Evolutionary conservation across 2,329 filamentous ascomycete genomes (phyloP).

Genomic region (Metarhizium humberi): DNA sequence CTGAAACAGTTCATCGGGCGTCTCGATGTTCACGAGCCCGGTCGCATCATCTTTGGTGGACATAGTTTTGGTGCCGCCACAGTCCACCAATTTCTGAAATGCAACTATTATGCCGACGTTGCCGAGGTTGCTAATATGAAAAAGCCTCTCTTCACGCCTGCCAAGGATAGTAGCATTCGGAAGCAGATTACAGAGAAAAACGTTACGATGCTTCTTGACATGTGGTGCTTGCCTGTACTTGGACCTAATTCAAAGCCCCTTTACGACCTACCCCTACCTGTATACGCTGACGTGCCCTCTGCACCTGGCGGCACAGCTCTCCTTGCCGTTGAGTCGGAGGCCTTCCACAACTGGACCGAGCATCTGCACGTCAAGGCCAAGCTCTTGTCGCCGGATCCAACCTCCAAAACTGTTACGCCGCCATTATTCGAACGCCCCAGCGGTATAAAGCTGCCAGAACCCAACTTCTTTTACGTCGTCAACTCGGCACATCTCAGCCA

Average conservation of each 20-base stretch:
- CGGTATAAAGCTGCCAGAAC: slow-evolving; percentile 35
- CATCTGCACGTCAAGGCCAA: slow-evolving; percentile 63
- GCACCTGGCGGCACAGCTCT: slow-evolving; percentile 48
- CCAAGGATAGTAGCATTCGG: slow-evolving; percentile 43
- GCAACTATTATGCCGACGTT: slow-evolving; percentile 55
- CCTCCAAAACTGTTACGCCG: slow-evolving; percentile 29
- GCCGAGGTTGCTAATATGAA: slow-evolving; percentile 37
- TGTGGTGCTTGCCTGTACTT: slow-evolving; percentile 69
- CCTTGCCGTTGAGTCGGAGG: slow-evolving; percentile 64
- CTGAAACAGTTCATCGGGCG: slow-evolving; percentile 50
- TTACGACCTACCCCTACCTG: slow-evolving; percentile 63
- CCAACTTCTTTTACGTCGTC: slow-evolving; percentile 66
- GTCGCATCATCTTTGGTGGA: slow-evolving; percentile 64
- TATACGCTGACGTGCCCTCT: slow-evolving; percentile 43
- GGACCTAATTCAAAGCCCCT: slow-evolving; percentile 54
- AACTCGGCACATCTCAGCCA: slow-evolving; percentile 74
- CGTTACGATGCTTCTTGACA: slow-evolving; percentile 63
- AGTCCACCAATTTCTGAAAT: slow-evolving; percentile 68
- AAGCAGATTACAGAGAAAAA: slow-evolving; percentile 59
- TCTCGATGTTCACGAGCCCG: slow-evolving; percentile 61
- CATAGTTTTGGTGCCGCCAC: slow-evolving; percentile 77
- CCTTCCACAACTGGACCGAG: slow-evolving; percentile 69
- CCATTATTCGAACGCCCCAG: slow-evolving; percentile 31
- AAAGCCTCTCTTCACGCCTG: slow-evolving; percentile 53
- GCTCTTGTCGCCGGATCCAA: slow-evolving; percentile 49